Conservation (phyloP, 1,284 basidiomycete genomes). For the Tetrapyrgos nigripes region DNA sequence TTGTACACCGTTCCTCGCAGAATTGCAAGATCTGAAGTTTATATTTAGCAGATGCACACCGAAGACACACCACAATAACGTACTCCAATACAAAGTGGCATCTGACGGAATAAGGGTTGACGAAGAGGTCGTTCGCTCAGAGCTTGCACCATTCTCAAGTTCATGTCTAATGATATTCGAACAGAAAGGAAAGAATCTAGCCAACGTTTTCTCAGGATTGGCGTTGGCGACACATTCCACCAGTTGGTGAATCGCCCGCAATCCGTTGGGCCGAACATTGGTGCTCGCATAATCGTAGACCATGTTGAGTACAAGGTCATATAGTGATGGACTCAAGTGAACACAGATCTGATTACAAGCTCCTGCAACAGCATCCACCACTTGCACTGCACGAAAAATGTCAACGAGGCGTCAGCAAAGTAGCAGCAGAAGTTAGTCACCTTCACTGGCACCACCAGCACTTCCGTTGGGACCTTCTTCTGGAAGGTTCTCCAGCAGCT, state of each 20-base stretch:
- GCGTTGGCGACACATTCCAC: constrained; percentile 88
- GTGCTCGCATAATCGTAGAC: constrained; percentile 81
- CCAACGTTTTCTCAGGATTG: constrained; percentile 78
- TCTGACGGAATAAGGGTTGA: constrained; percentile 80
- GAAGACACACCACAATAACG: constrained; percentile 28
- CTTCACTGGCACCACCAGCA: constrained; percentile 66
- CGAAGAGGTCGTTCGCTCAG: constrained; percentile 81
- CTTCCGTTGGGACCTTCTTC: constrained; percentile 73
- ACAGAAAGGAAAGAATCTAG: constrained; percentile 80
- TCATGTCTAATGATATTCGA: constrained; percentile 76
- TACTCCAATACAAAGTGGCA: constrained; percentile 90
- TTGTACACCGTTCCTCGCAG: constrained; percentile 73
- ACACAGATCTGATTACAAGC: constrained; percentile 82
- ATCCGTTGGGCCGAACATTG: constrained; percentile 84
- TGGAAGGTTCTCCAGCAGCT: constrained; percentile 87
- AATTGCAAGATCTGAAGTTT: constrained; percentile 66
- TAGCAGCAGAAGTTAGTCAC: constrained; percentile 37
- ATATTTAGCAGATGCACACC: constrained; percentile 4
- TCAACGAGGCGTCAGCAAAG: constrained; percentile 1
- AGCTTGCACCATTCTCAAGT: constrained; percentile 88
- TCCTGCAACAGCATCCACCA: constrained; percentile 71
- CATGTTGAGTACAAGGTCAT: constrained; percentile 84
- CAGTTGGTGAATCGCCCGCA: constrained; percentile 86
- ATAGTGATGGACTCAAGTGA: constrained; percentile 83
- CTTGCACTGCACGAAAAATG: constrained; percentile 53